Evolutionary conservation across 2,329 filamentous ascomycete species (phyloP).

Genomic region (Lecanicillium sp.): DNA sequence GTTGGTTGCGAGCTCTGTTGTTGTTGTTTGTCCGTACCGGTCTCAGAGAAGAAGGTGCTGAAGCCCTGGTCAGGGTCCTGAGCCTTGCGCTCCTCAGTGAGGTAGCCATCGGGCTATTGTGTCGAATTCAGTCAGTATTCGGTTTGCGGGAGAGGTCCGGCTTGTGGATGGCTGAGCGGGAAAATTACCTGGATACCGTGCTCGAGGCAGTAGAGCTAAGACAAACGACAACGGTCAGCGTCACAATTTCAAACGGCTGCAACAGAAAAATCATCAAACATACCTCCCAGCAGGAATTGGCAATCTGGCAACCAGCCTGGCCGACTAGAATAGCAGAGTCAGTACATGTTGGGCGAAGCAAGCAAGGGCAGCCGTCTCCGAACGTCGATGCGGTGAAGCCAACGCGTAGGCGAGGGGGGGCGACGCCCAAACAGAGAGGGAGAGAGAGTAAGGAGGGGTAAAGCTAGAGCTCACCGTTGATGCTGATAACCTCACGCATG

Average conservation of each 20-base stretch:
- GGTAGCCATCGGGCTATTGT: constrained; percentile 86
- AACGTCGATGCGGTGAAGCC: constrained; percentile 33
- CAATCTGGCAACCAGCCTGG: constrained; percentile 99
- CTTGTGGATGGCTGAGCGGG: constrained; percentile 8
- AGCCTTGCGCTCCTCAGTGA: constrained; percentile 95
- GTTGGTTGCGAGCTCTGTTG: not conserved
- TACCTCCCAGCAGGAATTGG: constrained; percentile 99
- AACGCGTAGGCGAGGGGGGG: too few relatives aligned
- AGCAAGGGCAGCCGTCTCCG: constrained; percentile 6
- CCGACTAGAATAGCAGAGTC: constrained; percentile 65
- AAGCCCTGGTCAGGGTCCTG: constrained; percentile 92
- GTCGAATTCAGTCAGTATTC: not conserved
- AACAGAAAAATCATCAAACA: constrained; percentile 30
- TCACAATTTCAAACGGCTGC: too few relatives aligned
- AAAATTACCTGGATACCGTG: constrained; percentile 90
- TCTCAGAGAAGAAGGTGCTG: constrained; percentile 99
- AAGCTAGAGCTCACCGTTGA: constrained; percentile 70
- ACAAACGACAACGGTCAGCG: constrained; percentile 19
- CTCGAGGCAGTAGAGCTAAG: constrained; percentile 97
- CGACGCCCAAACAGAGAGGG: too few relatives aligned
- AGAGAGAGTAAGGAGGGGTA: constrained; percentile 20
- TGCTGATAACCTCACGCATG: constrained; percentile 99
- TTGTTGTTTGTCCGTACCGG: constrained; percentile 52
- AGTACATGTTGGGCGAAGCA: constrained; percentile 28
- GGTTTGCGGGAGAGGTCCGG: constrained; percentile 7